Base-by-base conservation (phyloP, 1,139 yeast species). In the Kodamaea fungicola region DNA sequence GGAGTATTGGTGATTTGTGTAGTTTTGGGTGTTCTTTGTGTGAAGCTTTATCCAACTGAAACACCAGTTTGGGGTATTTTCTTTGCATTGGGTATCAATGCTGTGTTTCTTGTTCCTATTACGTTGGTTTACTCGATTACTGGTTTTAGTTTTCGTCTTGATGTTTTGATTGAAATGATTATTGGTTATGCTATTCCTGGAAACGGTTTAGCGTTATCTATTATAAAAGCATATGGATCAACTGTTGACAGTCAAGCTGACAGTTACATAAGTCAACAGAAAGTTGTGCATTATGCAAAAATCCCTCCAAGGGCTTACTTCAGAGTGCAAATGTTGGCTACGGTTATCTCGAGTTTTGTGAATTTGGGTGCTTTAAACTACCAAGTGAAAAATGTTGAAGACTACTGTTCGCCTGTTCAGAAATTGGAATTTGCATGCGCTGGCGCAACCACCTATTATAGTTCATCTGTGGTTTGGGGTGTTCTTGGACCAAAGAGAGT, bases 251-350 rank as follows among this genome's bases (percentile, higher is more conserved):
- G 55, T 24, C 68, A 63, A 39, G 68, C 68, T 4, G 57, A 62
- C 34, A 61, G 61, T 41, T 63, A 63, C 39, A 60, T 63, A 27
- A 54, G 64, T 2, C 67, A 62, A 41, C 68, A 62, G 42, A 64
- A 64, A 35, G 42, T 60, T 40, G 67, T 59, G 1, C 68, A 63
- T 40, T 63, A 63, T 45, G 39, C 61, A 12, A 56, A 59, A 31
- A 40, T 64, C 4, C 65, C 68, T 1, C 67, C 69, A 5, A 45
- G 55, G 34, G 59, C 67, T 0, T 50, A 61, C 21, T 63, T 63
- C 47, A 49, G 61, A 32, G 58, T 59, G 5, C 69, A 63, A 43
- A 40, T 63, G 32, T 34, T 61, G 7, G 57, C 67, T 1, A 55
- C 61, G 1, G 38, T 62, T 22, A 39, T 62, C 8, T 50, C 52